A percentile compares a stretch with the other conserved stretches of the same genome.
phyloP scores from a whole-genome alignment of 2,329 filamentous ascomycete species.

The Paraphaeosphaeria minitans region DNA sequence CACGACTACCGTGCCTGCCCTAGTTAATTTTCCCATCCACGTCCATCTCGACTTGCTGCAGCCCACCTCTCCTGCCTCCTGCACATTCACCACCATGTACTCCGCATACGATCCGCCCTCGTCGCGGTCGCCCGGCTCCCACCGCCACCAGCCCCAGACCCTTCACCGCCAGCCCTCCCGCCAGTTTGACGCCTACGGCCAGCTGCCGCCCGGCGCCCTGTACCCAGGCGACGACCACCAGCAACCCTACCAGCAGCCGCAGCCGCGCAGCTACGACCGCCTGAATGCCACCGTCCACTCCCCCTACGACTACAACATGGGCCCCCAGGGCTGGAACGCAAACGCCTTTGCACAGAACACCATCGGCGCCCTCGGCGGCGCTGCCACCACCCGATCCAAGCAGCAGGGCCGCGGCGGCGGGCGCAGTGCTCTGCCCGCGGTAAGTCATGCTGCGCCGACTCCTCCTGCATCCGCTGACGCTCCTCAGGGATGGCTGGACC shows the following conservation, averaged over 20 bases:
- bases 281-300: conserved; percentile 62
- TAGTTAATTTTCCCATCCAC: conserved; percentile 28
- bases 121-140: conserved; percentile 75
- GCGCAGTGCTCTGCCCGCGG: conserved; percentile 69
- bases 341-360: conserved; percentile 70
- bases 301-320: conserved; percentile 72
- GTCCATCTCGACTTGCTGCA: conserved; percentile 19
- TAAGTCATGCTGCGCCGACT: conserved; percentile 54
- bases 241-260: conserved; percentile 53
- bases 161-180: conserved; percentile 75
- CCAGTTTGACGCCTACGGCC: conserved; percentile 75
- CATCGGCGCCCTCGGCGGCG: conserved; percentile 63
- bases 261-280: conserved; percentile 64
- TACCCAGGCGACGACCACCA: conserved; percentile 73
- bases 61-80: conserved; percentile 20
- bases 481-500: conserved; percentile 67
- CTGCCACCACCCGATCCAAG: conserved; percentile 59
- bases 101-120: conserved; percentile 44
- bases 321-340: conserved; percentile 78
- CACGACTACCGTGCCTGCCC: conserved; percentile 25
- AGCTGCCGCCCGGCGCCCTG: conserved; percentile 65
- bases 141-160: conserved; percentile 65
- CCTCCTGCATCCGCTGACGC: background rate
- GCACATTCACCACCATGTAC: conserved; percentile 36
- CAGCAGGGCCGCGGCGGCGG: conserved; percentile 60